Evolutionary conservation across 176 grass and related monocot species (phyloP).

Genomic region (Microstegium vimineum): DNA sequence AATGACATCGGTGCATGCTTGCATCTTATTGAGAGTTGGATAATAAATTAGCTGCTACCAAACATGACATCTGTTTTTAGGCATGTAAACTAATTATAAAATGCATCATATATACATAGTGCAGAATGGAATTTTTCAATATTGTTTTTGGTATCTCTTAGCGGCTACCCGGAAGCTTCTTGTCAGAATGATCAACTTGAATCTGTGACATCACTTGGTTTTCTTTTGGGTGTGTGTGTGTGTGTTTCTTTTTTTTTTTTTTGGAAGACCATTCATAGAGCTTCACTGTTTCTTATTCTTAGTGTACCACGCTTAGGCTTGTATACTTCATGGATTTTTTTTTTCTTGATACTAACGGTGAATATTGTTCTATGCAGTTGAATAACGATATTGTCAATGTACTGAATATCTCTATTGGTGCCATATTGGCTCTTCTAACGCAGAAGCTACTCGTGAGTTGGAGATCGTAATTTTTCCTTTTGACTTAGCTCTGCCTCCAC

Average conservation of each 20-base stretch:
- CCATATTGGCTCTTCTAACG: constrained; percentile 61
- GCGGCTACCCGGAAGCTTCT: neutral
- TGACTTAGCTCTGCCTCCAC: neutral
- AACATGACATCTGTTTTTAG: neutral
- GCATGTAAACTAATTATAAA: neutral
- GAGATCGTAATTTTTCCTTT: constrained; percentile 19
- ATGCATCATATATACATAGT: neutral
- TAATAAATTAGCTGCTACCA: neutral
- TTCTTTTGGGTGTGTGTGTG: neutral
- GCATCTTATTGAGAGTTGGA: neutral
- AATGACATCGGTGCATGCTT: neutral
- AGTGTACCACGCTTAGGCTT: neutral
- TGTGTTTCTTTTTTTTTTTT: too few relatives aligned
- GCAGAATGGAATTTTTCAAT: neutral
- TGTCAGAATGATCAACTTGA: neutral
- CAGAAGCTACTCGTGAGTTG: constrained; percentile 47
- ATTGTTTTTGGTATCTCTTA: neutral
- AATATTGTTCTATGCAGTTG: constrained; percentile 48
- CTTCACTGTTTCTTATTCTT: neutral
- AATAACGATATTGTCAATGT: constrained; percentile 93
- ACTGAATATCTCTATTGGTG: constrained; percentile 76
- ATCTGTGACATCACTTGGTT: neutral
- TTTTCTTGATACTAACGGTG: constrained; percentile 6
- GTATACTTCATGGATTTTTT: neutral
- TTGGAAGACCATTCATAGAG: neutral